Conservation (phyloP, 208 protist genomes). For the Trypanosoma conorhini region DNA sequence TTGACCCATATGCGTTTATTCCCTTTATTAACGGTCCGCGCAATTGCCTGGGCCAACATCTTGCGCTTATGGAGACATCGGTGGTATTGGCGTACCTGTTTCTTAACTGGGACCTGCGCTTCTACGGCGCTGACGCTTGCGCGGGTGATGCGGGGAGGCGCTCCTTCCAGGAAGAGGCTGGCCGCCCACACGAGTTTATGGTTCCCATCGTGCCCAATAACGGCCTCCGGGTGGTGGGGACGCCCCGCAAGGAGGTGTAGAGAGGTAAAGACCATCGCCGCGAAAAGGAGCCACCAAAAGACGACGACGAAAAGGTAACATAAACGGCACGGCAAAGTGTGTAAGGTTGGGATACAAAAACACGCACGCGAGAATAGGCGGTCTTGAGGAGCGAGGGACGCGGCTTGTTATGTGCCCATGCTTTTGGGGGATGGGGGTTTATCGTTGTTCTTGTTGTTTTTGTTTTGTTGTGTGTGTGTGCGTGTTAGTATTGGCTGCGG, state of each 20-base stretch:
- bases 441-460: too few relatives aligned
- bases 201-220: constrained; percentile 81
- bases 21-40: constrained; percentile 93
- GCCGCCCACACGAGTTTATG: constrained; percentile 80
- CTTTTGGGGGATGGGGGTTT: too few relatives aligned
- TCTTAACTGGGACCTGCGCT: constrained; percentile 66
- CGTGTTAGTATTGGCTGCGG: too few relatives aligned
- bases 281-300: constrained; percentile 22
- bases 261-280: background rate
- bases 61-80: constrained; percentile 89
- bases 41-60: constrained; percentile 92
- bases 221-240: constrained; percentile 69
- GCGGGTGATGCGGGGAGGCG: constrained; percentile 13
- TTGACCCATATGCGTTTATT: constrained; percentile 90
- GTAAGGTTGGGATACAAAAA: background rate
- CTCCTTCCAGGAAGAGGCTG: constrained; percentile 57
- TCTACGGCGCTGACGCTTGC: constrained; percentile 43
- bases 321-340: background rate
- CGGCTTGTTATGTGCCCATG: too few relatives aligned
- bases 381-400: too few relatives aligned
- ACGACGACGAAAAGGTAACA: background rate
- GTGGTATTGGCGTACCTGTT: constrained; percentile 77
- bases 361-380: background rate
- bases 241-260: constrained; percentile 22
- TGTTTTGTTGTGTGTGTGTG: too few relatives aligned